Evolutionary conservation across 2,329 filamentous ascomycete species (phyloP), one percentile per base, ranked within the genome.

Genomic region (Corinectria fuckeliana): DNA sequence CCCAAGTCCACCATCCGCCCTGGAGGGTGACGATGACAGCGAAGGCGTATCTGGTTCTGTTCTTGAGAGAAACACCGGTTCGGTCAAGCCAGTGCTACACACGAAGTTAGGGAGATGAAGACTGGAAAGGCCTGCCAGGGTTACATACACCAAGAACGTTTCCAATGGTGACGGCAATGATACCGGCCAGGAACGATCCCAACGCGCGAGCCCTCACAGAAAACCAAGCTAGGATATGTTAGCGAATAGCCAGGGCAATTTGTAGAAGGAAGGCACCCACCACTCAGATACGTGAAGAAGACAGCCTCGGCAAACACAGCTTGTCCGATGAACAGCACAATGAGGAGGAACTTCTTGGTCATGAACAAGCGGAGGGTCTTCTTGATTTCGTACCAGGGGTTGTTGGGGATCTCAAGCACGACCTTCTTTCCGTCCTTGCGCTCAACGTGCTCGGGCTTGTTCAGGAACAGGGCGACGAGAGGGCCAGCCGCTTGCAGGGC

Each of bases 1-100:
- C 85, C 89, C 90, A 92, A 3, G 86, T 78, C 89, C 90, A 92
- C 84, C 88, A 91, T 0, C 79, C 88, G 0, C 89, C 89, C 66
- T 91, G 88, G 0, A 89, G 71, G 0, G 80, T 75, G 14, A 82
- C 77, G 41, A 88, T 81, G 3, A 77, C 56, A 60, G 75, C 78
- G 66, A 90, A 91, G 0, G 85, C 78, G 3, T 72, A 78, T 3
- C 88, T 78, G 2, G 83, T 80, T 5, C 88, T 80, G 0, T 75
- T 71, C 60, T 82, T 84, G 3, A 90, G 75, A 0, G 85, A 72
- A 5, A 89, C 72, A 0, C 76, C 75, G 1, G 78, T 82, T n/a
- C 78, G 80, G 62, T 91, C 89, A 3, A 91, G 80, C 72, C 83
- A 91, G 10, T 68, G 61, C 80, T 82, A 32, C 1, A 8, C 3